Conservation (phyloP, 2,329 filamentous ascomycete genomes). For the Emericellopsis cladophorae region DNA sequence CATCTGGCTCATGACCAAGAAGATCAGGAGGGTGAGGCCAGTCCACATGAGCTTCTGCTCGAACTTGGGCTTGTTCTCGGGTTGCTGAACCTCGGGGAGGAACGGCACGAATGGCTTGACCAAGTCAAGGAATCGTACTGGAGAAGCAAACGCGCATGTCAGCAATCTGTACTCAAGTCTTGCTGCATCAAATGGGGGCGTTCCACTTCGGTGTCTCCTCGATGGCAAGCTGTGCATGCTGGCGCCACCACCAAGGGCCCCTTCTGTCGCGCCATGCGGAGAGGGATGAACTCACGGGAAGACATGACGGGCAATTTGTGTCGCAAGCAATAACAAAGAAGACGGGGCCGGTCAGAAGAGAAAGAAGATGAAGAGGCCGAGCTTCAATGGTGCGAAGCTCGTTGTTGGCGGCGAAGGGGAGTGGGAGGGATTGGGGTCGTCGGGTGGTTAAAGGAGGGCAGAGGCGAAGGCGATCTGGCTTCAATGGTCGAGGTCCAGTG, state of each 20-base stretch:
- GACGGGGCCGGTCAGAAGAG: constrained; percentile 23
- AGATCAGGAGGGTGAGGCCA: constrained; percentile 88
- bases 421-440: constrained; percentile 15
- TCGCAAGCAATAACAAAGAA: constrained; percentile 13
- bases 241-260: constrained; percentile 1
- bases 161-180: constrained; percentile 10
- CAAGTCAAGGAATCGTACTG: constrained; percentile 98
- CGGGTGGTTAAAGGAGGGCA: constrained; percentile 17
- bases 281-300: constrained; percentile 32
- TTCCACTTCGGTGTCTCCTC: constrained; percentile 4
- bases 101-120: constrained; percentile 99
- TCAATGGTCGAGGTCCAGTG: constrained; percentile 12
- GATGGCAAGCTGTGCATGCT: constrained; percentile 8
- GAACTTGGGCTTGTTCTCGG: constrained; percentile 97
- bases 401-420: constrained; percentile 11
- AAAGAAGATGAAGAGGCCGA: constrained; percentile 16
- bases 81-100: constrained; percentile 96
- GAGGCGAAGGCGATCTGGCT: constrained; percentile 28
- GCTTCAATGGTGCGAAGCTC: constrained; percentile 19
- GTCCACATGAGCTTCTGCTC: constrained; percentile 98
- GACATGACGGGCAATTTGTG: constrained; percentile 33
- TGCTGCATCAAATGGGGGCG: constrained; percentile 11
- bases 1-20: constrained; percentile 99
- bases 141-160: constrained; percentile 8
- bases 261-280: too few relatives aligned